Conservation (phyloP, 768 basidiomycete species). For the Leccinum arenicola region DNA sequence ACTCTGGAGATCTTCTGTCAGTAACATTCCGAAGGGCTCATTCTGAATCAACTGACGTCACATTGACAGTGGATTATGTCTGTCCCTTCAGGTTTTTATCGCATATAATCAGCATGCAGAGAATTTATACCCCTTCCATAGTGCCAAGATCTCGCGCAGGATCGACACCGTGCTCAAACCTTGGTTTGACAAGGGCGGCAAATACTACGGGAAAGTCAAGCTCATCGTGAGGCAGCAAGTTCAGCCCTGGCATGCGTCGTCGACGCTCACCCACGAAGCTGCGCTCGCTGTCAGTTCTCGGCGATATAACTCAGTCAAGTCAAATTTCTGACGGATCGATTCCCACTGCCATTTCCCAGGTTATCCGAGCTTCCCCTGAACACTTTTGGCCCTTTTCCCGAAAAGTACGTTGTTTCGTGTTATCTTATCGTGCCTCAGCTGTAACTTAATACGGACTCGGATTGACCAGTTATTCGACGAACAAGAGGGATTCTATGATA, state of each 20-base stretch:
- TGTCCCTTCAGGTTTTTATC: conserved; percentile 69
- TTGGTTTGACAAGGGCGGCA: conserved; percentile 52
- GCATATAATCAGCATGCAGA: background rate
- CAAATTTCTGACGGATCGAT: background rate
- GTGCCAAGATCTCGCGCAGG: conserved; percentile 58
- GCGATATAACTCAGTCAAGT: background rate
- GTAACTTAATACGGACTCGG: background rate
- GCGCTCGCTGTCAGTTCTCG: conserved; percentile 62
- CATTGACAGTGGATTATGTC: conserved; percentile 71
- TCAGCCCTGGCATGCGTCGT: conserved; percentile 68
- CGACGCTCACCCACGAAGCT: conserved; percentile 75
- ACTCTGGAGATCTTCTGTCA: conserved; percentile 77
- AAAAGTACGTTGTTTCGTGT: conserved; percentile 40
- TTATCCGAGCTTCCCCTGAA: conserved; percentile 67
- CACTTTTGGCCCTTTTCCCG: conserved; percentile 78
- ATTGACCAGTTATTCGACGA: conserved; percentile 64
- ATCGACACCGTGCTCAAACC: conserved; percentile 50
- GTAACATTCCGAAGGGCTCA: conserved; percentile 20
- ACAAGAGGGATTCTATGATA: conserved; percentile 69
- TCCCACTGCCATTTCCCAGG: no score
- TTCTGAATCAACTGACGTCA: background rate
- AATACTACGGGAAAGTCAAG: conserved; percentile 72
- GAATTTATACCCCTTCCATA: conserved; percentile 21
- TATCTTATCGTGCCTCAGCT: background rate
- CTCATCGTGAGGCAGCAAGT: conserved; percentile 68